Base-by-base conservation (phyloP, 495 filamentous ascomycete species). In the Aspergillus campestris region DNA sequence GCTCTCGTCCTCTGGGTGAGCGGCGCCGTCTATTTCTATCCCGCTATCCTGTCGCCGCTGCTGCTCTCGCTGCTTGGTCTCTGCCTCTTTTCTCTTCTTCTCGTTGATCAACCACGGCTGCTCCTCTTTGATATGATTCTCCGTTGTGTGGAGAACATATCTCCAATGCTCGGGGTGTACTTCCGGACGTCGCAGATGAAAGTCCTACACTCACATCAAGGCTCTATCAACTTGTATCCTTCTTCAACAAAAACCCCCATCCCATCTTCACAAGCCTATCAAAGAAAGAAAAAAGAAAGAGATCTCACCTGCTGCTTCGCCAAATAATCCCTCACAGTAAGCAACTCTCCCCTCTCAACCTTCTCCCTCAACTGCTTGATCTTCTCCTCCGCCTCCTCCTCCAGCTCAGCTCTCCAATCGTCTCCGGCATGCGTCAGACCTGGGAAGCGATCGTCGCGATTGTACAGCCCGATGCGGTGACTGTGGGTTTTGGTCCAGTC, bases 121-220 rank as follows among this genome's bases (percentile, higher is more conserved):
- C 29, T 46, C 37, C 8, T 51, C 30, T 31, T 57, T 57, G 36
- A 57, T 48, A 30, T 46, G 49, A 33, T 37, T 31, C 31, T 57
- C 54, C 4, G 47, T 53, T 3, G 50, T 51, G 38, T 57, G 47
- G 10, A 57, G 41, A 2, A 57, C 48, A 44, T 51, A 53, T 38
- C 50, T 27, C 50, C 54, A 50, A 27, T n/a, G 5, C 29, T 37
- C 10, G 5, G 54, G 54, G 24, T 57, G 54, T 3, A 48, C 36
- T 6, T 53, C 44, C 8, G 45, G 54, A 11, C 44, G 34, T 14
- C n/a, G 12, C 7, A 57, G 13, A 39, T 53, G 41, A 32, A 48
- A 57, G 36, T 57, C 50, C 54, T 56, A 5, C 5, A 27, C 12
- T n/a, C 12, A n/a, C 10, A 12, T n/a, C 18, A 24, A 24, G 1